Conservation (phyloP, 116 monocot species). For the Trichopus zeylanicus region DNA sequence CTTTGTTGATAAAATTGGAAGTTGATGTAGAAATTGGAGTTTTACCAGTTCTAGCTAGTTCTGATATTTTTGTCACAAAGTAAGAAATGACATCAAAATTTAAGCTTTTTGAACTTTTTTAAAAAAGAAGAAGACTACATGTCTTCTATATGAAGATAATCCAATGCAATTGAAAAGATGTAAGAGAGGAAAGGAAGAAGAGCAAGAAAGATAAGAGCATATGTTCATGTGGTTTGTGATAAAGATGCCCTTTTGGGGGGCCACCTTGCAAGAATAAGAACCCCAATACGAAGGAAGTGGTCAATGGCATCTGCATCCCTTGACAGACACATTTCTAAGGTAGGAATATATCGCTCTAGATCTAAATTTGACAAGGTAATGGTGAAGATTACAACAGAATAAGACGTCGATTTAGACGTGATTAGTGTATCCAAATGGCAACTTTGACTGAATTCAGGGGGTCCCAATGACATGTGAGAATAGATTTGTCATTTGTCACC, state of each 20-base stretch:
- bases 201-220: conserved; percentile 5
- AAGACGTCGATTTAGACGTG: conserved; percentile 1
- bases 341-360: conserved; percentile 16
- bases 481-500: too few relatives aligned
- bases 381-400: conserved; percentile 6
- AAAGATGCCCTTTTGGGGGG: conserved; percentile 19
- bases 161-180: conserved; percentile 3
- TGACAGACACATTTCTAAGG: conserved; percentile 8
- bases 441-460: background rate
- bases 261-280: background rate
- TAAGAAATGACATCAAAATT: too few relatives aligned
- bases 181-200: conserved; percentile 1
- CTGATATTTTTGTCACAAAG: background rate
- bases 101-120: too few relatives aligned
- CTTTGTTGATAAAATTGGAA: too few relatives aligned
- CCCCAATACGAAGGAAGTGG: background rate
- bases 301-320: conserved; percentile 24
- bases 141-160: background rate
- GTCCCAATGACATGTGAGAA: background rate
- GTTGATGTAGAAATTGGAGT: too few relatives aligned
- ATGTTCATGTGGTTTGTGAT: conserved; percentile 12
- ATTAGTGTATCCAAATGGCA: background rate
- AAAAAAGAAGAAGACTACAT: background rate
- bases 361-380: conserved; percentile 17
- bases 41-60: background rate